phyloP scores from a whole-genome alignment of 2,329 filamentous ascomycete species.

The Trichoderma harzianum region DNA sequence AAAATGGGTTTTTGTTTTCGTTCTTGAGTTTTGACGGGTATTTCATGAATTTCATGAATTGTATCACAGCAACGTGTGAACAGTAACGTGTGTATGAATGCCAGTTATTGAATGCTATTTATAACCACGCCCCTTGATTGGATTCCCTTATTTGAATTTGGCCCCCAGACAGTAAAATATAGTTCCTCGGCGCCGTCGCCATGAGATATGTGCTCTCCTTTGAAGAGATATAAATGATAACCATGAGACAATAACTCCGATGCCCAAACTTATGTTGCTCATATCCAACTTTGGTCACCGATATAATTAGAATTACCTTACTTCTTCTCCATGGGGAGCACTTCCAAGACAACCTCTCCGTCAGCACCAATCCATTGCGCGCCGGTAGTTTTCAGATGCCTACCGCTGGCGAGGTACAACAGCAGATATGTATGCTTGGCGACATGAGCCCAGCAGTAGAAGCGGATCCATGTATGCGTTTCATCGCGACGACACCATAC shows the following conservation, averaged over 20 bases:
- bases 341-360: constrained; percentile 49
- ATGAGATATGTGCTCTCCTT: not conserved
- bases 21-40: not conserved
- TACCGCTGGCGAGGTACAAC: constrained; percentile 67
- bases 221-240: not conserved
- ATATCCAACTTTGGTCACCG: not conserved
- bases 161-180: not conserved
- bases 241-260: not conserved
- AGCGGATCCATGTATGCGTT: constrained; percentile 48
- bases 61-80: not conserved
- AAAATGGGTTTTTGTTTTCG: not conserved
- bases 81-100: not conserved
- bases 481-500: constrained; percentile 52
- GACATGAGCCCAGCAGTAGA: constrained; percentile 78
- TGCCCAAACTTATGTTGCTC: not conserved
- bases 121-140: not conserved
- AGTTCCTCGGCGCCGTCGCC: not conserved
- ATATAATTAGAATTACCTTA: not conserved
- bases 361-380: constrained; percentile 65
- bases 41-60: not conserved
- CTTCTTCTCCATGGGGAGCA: constrained; percentile 27
- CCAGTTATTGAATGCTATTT: not conserved
- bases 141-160: not conserved
- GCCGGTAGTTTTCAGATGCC: constrained; percentile 55
- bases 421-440: constrained; percentile 71